phyloP scores from a whole-genome alignment of 192 early-diverging fungal genomes.

The Gaertneriomyces sp. region DNA sequence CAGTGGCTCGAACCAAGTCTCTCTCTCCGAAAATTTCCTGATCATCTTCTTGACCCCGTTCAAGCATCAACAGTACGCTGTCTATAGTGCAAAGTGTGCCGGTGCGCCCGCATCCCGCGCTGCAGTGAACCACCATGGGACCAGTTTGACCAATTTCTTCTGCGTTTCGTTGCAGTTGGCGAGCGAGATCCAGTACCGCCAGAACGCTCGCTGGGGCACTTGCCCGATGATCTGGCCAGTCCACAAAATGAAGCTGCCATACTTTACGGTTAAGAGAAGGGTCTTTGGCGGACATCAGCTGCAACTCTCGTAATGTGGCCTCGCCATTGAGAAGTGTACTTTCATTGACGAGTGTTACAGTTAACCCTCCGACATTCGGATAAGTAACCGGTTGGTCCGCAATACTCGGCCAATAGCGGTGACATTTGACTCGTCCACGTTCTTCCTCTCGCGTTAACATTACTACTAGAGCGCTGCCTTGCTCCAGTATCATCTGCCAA shows the following conservation, averaged over 20 bases:
- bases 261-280: constrained; percentile 37
- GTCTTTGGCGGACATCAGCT: constrained; percentile 7
- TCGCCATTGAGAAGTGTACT: constrained; percentile 22
- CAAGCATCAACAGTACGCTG: constrained; percentile 34
- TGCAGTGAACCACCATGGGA: constrained; percentile 56
- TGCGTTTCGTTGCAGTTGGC: constrained; percentile 27
- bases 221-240: constrained; percentile 81
- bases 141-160: constrained; percentile 25
- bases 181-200: constrained; percentile 42
- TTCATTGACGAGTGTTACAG: constrained; percentile 54
- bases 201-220: constrained; percentile 35
- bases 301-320: constrained; percentile 28
- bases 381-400: constrained; percentile 18
- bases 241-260: constrained; percentile 72
- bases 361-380: constrained; percentile 49
- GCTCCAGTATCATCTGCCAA: constrained; percentile 89
- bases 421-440: constrained; percentile 69
- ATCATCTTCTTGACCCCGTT: constrained; percentile 4
- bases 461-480: constrained; percentile 70
- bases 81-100: constrained; percentile 53
- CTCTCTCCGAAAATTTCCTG: not conserved
- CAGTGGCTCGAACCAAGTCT: constrained; percentile 38
- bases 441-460: constrained; percentile 85
- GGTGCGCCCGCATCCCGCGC: constrained; percentile 56
- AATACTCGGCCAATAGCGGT: constrained; percentile 78